Evolutionary conservation across 306 rosid species (phyloP), one percentile per base, ranked within the genome.

Genomic region (Cucurbita argyrosperma): DNA sequence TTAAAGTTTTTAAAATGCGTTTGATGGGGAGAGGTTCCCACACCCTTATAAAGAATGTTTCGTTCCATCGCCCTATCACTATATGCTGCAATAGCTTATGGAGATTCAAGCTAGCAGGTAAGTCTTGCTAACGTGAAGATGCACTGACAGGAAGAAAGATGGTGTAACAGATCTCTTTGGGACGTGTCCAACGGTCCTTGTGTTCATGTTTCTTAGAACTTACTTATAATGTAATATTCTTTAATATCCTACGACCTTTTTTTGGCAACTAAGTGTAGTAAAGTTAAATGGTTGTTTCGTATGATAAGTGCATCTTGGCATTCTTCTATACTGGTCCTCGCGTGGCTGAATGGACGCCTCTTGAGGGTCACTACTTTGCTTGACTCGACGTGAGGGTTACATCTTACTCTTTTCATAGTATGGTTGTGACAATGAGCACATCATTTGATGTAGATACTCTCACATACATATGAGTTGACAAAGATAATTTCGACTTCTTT

Each of bases 131-230:
- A 42, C 50, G 77, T 76, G 16, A 71, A 79, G 77, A 76, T 80
- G 52, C 19, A 11, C 70, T 81, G 62, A 65, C 83, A 92, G 96
- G 82, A 84, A 82, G 58, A 85, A 93, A 81, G 92, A 93, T 82
- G 98, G 98, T 47, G 97, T 93, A 40, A 90, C 93, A 11, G 91
- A 90, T 89, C 86, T 87, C 54, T 86, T 89, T 51, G 90, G 96
- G 43, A 90, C 83, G 76, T 93, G 97, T 82, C 83, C 87, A 64
- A 83, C 93, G n/a, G 97, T 84, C 68, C 98, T 93, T 10, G 85
- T 30, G 35, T 30, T 30, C 35, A 3, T 30, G 4, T 30, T 30
- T 30, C 35, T 30, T 30, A 30, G 4, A 30, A 26, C 30, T 26
- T 26, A 26, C 30, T 26, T 26, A 26, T 26, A 26, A 26, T 26